These are phyloP conservation scores for Pezicula radicicola DNA, from an alignment of 2,329 filamentous ascomycete species.

Conservation along the genomic window DNA sequence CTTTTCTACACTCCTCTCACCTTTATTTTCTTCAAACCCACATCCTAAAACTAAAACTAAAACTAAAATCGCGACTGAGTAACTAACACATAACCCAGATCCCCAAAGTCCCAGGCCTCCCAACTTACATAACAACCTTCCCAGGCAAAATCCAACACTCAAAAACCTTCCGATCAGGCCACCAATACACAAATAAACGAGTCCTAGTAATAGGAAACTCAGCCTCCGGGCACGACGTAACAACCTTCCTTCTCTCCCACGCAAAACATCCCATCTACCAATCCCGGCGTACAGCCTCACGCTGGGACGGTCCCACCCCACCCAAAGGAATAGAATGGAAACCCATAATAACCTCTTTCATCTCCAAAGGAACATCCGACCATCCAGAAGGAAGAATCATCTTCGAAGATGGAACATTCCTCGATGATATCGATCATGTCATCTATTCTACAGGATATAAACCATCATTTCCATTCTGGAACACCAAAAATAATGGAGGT, in stretches of 20 bases:
- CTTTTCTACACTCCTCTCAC: no score
- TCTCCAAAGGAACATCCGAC: constrained; percentile 28
- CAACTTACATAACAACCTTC: constrained; percentile 53
- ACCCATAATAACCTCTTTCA: constrained; percentile 44
- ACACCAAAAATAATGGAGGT: constrained; percentile 38
- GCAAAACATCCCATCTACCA: constrained; percentile 45
- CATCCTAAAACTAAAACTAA: neutral
- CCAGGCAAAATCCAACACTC: constrained; percentile 66
- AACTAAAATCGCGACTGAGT: neutral
- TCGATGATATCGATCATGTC: constrained; percentile 67
- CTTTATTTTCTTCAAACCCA: neutral
- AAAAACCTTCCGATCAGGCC: constrained; percentile 68
- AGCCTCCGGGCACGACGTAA: constrained; percentile 80
- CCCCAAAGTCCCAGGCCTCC: constrained; percentile 57
- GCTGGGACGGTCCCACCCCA: constrained; percentile 48
- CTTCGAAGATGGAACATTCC: constrained; percentile 62
- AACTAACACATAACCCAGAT: constrained; percentile 28
- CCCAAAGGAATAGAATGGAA: constrained; percentile 50
- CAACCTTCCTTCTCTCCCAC: constrained; percentile 50
- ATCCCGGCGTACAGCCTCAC: constrained; percentile 44
- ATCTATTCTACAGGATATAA: constrained; percentile 88
- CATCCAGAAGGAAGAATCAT: constrained; percentile 36
- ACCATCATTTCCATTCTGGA: constrained; percentile 75
- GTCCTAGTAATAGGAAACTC: constrained; percentile 82
- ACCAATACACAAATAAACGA: constrained; percentile 60